These are phyloP conservation scores for Vigna angularis DNA, from an alignment of 306 rosid genomes.

Conservation along the genomic window DNA sequence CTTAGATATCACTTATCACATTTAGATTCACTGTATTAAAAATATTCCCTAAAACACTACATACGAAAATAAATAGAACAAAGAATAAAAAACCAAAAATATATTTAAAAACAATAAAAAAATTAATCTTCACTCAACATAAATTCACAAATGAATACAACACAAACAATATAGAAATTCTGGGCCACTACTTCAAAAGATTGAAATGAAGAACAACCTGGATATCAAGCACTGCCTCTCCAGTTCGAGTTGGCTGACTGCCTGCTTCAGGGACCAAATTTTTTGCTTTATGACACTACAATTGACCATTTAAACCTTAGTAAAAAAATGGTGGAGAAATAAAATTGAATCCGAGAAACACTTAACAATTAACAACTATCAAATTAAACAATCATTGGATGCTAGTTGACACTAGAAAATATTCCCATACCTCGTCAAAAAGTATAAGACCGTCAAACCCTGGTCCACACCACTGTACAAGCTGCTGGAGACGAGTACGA, in stretches of 20 bases:
- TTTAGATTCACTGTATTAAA: not conserved
- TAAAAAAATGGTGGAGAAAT: conserved; percentile 46
- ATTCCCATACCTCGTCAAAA: conserved; percentile 84
- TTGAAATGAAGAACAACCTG: conserved; percentile 68
- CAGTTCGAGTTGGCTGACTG: conserved; percentile 98
- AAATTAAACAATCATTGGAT: conserved; percentile 25
- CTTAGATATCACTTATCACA: not conserved
- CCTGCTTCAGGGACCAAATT: conserved; percentile 99
- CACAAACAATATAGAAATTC: conserved; percentile 16
- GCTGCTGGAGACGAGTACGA: conserved; percentile 93
- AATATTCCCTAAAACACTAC: not conserved
- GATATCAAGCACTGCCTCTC: conserved; percentile 95
- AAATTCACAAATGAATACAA: conserved; percentile 13
- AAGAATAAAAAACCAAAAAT: not conserved
- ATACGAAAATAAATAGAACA: conserved; percentile 18
- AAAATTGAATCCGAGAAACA: conserved; percentile 46
- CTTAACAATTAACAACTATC: conserved; percentile 11
- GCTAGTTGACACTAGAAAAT: conserved; percentile 39
- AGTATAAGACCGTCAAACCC: conserved; percentile 83
- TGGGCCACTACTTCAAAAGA: conserved; percentile 25
- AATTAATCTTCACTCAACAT: conserved; percentile 10
- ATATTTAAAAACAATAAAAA: not conserved
- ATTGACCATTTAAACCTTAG: conserved; percentile 62
- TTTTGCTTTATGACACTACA: conserved; percentile 99
- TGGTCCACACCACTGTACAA: conserved; percentile 95